Base-by-base conservation (phyloP, 1,139 yeast species). In the Geotrichum klebahnii region DNA sequence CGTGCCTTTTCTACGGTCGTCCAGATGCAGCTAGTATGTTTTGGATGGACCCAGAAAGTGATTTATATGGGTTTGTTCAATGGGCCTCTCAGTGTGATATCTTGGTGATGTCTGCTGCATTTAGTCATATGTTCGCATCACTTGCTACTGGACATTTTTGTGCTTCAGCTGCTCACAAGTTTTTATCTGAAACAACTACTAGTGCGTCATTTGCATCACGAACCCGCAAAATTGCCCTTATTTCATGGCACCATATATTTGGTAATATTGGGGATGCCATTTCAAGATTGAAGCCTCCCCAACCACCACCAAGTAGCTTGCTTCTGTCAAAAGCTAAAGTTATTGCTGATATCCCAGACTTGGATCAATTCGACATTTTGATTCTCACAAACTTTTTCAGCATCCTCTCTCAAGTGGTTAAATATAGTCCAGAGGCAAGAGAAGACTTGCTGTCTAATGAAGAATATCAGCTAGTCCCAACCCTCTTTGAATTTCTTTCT, bases 41-140 rank as follows among this genome's bases (percentile, higher is more conserved):
- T 58, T 89, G 96, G 96, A 68, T 72, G 2, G 87, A 84, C 53
- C 77, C 81, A 17, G 82, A 78, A 46, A 75, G 84, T 3, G 72
- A 77, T 44, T 67, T 81, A 1, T 76, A 80, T 59, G 97, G 96
- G 0, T 90, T 92, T 59, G 72, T 90, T 46, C 78, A 78, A 41
- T 90, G 97, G 97, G 95, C 95, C 0, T 76, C 94, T 3, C 80
- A 82, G 52, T 84, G 90, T 60, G 88, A 84, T 55, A 86, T 92
- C 12, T 83, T 94, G 5, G 72, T 89, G 50, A 88, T 90, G 71
- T 79, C 88, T 45, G 84, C 97, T 0, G 78, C 96, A 0, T 89
- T 84, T 60, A 81, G 92, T 57, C 74, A 87, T 53, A 76, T 92
- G 74, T 70, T 92, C 50, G 82, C 94, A 1, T 82, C 95, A 3